These are phyloP conservation scores for Dryadomyces quercus-mongolicae DNA, from an alignment of 2,329 filamentous ascomycete species.

Conservation along the genomic window DNA sequence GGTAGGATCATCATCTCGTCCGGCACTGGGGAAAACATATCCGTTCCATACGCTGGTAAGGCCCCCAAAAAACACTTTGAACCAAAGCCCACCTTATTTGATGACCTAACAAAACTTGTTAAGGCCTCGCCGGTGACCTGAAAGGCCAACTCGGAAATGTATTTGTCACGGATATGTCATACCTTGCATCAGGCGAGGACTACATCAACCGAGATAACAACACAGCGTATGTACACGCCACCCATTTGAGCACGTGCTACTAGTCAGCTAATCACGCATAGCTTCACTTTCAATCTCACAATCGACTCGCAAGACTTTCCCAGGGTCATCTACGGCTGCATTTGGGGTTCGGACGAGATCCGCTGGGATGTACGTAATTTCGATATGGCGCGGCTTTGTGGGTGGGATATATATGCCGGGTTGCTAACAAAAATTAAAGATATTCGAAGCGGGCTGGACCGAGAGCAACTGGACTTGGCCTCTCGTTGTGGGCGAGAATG, in stretches of 20 bases:
- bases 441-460: no score
- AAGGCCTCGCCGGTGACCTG: background rate
- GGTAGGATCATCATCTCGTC: conserved; percentile 22
- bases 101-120: background rate
- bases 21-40: conserved; percentile 17
- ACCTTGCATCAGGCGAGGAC: no score
- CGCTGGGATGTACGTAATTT: conserved; percentile 5
- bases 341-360: conserved; percentile 7
- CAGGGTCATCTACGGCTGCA: background rate
- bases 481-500: no score
- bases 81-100: background rate
- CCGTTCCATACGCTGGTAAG: background rate
- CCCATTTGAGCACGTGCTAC: no score
- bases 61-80: no score
- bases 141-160: background rate
- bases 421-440: no score
- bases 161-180: no score
- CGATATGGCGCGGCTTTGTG: no score
- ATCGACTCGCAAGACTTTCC: conserved; percentile 17
- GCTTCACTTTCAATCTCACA: conserved; percentile 15
- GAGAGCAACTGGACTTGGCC: no score
- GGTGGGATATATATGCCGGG: no score
- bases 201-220: background rate
- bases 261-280: background rate
- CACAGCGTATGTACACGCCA: background rate